Percentiles rank a stretch among this genome's conserved stretches.
Conservation (phyloP, 257 asterid species). For the Dorcoceras hygrometricum region DNA sequence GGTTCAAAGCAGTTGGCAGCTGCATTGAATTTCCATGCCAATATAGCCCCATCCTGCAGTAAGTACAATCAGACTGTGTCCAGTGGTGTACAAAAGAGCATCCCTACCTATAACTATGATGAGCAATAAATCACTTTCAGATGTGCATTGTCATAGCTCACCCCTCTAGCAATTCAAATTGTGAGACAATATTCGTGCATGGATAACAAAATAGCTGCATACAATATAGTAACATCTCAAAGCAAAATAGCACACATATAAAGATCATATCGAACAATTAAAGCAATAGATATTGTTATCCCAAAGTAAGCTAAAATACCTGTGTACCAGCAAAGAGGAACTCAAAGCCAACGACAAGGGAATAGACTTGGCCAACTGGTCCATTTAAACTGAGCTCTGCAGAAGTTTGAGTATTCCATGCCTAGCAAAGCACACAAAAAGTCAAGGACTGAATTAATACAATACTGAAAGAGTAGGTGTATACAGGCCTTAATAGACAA, state of each 20-base stretch:
- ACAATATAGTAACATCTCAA: not conserved
- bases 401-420: slow-evolving; percentile 89
- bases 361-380: slow-evolving; percentile 94
- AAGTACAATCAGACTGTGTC: not conserved
- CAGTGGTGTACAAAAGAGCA: not conserved
- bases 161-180: not conserved
- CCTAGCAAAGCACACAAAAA: slow-evolving; percentile 46
- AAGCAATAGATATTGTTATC: slow-evolving; percentile 9
- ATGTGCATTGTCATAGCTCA: slow-evolving; percentile 4
- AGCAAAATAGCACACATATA: slow-evolving; percentile 7
- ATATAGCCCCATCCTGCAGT: slow-evolving; percentile 53
- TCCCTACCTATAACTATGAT: not conserved
- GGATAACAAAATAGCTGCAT: slow-evolving; percentile 10
- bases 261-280: not conserved
- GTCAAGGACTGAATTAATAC: not conserved
- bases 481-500: not conserved
- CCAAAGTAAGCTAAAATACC: slow-evolving; percentile 46
- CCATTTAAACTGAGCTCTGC: slow-evolving; percentile 82
- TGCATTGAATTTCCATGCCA: slow-evolving; percentile 51
- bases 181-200: not conserved
- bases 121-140: not conserved
- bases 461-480: slow-evolving; percentile 6
- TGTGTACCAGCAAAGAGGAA: slow-evolving; percentile 88
- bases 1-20: slow-evolving; percentile 81
- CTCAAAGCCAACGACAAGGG: slow-evolving; percentile 80